These are phyloP conservation scores for Hortaea sp. DNA, from an alignment of 2,329 filamentous ascomycete genomes.

Conservation along the genomic window DNA sequence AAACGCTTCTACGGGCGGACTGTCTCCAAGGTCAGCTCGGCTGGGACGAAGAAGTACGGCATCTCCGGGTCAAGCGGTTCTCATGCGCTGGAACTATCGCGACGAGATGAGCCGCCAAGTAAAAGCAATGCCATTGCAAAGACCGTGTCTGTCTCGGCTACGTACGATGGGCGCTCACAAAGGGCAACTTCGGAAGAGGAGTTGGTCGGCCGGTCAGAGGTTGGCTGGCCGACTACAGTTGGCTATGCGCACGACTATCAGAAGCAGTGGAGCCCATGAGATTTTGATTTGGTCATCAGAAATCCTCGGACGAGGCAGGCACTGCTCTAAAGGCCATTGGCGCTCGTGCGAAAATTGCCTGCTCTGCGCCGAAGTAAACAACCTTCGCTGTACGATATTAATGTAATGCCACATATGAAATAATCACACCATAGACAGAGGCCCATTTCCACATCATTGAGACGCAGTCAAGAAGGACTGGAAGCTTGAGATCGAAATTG, in stretches of 20 bases:
- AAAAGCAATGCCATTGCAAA: background rate
- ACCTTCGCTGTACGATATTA: too few species aligned
- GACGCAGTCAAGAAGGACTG: too few species aligned
- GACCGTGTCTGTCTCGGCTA: background rate
- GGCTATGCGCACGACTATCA: background rate
- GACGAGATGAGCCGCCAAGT: background rate
- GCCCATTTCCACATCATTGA: too few species aligned
- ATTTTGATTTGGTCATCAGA: too few species aligned
- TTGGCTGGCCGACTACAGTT: background rate
- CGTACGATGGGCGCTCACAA: background rate
- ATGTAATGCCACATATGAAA: too few species aligned
- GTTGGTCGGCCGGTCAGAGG: background rate
- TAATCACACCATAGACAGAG: too few species aligned
- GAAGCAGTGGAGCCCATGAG: background rate
- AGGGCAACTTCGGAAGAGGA: background rate
- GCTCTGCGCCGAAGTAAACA: too few species aligned
- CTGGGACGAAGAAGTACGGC: background rate
- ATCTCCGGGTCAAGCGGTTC: background rate
- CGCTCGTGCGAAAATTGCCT: too few species aligned
- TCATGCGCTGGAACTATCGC: background rate
- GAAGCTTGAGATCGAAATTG: too few species aligned
- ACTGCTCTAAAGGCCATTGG: too few species aligned
- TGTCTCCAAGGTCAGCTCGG: background rate
- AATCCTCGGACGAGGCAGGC: too few species aligned
- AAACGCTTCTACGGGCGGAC: background rate